Conservation (phyloP, 441 rosid genomes). For the Populus hybrid region DNA sequence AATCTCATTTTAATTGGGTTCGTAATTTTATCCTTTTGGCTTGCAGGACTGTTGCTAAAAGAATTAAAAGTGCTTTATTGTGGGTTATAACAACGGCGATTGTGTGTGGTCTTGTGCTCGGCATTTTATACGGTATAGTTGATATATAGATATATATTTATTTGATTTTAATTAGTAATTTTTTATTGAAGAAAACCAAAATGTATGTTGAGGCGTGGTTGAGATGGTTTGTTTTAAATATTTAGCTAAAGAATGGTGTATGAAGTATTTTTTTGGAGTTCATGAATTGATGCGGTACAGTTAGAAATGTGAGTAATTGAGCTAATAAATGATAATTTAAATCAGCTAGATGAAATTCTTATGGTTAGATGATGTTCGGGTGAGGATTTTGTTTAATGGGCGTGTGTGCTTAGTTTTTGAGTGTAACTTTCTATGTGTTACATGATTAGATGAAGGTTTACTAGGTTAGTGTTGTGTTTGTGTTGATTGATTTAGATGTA, state of each 20-base stretch:
- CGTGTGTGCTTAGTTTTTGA: neutral
- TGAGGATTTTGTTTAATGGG: neutral
- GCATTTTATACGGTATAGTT: conserved; percentile 75
- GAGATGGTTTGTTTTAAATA: neutral
- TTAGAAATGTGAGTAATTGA: neutral
- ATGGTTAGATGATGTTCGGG: neutral
- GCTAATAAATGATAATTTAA: neutral
- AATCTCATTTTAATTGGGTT: neutral
- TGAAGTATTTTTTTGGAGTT: neutral
- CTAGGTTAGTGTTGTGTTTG: neutral
- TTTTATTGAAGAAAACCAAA: neutral
- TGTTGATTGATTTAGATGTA: neutral
- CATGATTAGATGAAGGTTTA: neutral
- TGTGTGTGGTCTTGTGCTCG: conserved; percentile 84
- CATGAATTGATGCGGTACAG: neutral
- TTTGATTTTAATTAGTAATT: neutral
- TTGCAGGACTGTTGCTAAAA: conserved; percentile 74
- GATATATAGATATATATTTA: too few species aligned
- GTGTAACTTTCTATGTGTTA: neutral
- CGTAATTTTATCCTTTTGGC: conserved; percentile 10
- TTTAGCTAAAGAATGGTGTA: neutral
- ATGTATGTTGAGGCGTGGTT: neutral
- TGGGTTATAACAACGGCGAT: conserved; percentile 87
- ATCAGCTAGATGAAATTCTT: neutral
- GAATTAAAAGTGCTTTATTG: conserved; percentile 76